phyloP scores from a whole-genome alignment of 2,329 filamentous ascomycete species.

The Claviceps monticola region DNA sequence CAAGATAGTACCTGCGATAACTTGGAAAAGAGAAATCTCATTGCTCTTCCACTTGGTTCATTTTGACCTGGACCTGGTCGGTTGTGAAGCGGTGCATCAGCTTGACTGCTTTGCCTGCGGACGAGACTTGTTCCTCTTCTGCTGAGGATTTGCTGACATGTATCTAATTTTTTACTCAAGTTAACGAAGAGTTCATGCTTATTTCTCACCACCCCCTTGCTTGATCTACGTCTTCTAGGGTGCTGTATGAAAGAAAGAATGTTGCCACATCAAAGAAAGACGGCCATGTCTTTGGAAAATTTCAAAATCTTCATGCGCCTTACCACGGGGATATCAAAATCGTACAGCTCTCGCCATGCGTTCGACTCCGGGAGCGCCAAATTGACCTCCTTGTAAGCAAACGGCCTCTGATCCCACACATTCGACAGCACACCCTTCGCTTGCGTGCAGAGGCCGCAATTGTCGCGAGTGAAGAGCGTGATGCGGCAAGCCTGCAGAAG shows the following conservation, averaged over 20 bases:
- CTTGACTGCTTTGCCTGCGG: conserved; percentile 48
- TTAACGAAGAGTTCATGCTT: background rate
- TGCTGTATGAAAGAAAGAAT: too few relatives aligned
- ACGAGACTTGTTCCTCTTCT: conserved; percentile 37
- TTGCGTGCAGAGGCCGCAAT: conserved; percentile 56
- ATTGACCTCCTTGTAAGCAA: conserved; percentile 57
- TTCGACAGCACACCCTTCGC: conserved; percentile 54
- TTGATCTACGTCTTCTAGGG: background rate
- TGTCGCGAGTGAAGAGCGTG: conserved; percentile 60
- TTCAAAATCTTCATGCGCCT: background rate
- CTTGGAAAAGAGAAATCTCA: background rate
- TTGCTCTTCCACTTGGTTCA: conserved; percentile 42
- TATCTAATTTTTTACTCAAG: conserved; percentile 26
- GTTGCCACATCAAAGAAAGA: background rate
- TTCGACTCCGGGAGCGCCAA: conserved; percentile 49
- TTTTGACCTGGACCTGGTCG: conserved; percentile 51
- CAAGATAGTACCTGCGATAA: background rate
- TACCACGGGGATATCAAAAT: conserved; percentile 73
- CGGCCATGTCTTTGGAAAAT: background rate
- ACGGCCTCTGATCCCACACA: conserved; percentile 52
- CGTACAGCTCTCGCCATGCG: conserved; percentile 59
- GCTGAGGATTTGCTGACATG: conserved; percentile 45
- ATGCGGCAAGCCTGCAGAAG: conserved; percentile 47
- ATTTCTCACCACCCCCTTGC: background rate
- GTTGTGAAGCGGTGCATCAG: conserved; percentile 66